Evolutionary conservation across 352 stramenopile genomes (phyloP).

Genomic region (Globisporangium paddicum): DNA sequence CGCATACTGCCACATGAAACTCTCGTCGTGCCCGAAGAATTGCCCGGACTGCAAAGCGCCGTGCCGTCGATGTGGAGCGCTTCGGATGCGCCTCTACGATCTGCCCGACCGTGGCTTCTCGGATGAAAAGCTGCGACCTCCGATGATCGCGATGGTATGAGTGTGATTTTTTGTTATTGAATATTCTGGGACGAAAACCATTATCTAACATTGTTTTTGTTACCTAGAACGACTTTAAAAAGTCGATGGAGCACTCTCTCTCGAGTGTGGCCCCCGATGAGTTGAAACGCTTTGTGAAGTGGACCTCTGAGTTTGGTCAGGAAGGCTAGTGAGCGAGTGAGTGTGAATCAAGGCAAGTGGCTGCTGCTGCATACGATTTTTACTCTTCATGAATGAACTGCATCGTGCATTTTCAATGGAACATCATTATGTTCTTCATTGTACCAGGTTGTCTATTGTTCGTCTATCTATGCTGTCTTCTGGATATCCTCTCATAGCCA

Average conservation of each 20-base stretch:
- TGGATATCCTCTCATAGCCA: neutral
- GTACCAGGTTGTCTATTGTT: neutral
- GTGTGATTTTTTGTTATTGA: neutral
- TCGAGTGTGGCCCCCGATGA: slow-evolving; percentile 96
- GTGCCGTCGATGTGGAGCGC: slow-evolving; percentile 62
- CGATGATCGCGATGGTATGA: slow-evolving; percentile 84
- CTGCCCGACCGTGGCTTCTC: slow-evolving; percentile 75
- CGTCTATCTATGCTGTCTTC: slow-evolving; percentile 5
- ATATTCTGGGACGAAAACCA: too few species aligned
- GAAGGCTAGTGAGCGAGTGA: slow-evolving; percentile 80
- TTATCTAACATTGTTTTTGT: too few species aligned
- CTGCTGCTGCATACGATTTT: neutral
- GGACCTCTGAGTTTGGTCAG: slow-evolving; percentile 99
- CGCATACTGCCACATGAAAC: slow-evolving; percentile 88
- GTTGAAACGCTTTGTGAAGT: slow-evolving; percentile 97
- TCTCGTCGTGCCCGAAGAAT: slow-evolving; percentile 63
- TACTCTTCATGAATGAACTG: slow-evolving; percentile 4
- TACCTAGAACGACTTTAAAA: slow-evolving; percentile 93
- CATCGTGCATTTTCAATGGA: slow-evolving; percentile 9
- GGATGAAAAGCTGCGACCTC: slow-evolving; percentile 80
- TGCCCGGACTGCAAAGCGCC: slow-evolving; percentile 67
- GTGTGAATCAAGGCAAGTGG: neutral
- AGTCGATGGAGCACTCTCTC: slow-evolving; percentile 92
- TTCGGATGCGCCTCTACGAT: slow-evolving; percentile 86
- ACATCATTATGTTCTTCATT: neutral